Evolutionary conservation across 495 filamentous ascomycete genomes (phyloP).

Genomic region (Geoglossum glabrum): DNA sequence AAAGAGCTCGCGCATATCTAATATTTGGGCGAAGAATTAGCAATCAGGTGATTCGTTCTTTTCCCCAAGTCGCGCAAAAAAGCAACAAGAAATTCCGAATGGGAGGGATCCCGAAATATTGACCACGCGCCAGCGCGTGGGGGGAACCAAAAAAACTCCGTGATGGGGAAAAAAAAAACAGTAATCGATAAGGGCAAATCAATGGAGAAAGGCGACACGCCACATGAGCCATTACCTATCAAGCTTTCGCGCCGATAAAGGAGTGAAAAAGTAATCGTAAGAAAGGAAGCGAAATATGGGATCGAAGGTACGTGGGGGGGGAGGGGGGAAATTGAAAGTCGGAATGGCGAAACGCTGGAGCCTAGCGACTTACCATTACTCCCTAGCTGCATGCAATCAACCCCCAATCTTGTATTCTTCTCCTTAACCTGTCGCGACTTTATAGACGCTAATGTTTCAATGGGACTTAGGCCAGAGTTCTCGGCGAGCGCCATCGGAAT

Average conservation of each 20-base stretch:
- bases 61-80: not conserved
- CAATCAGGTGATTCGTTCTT: constrained; percentile 5
- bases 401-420: constrained; percentile 64
- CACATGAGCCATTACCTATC: not conserved
- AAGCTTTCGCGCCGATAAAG: not conserved
- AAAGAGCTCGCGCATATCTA: constrained; percentile 90
- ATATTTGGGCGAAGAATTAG: constrained; percentile 1
- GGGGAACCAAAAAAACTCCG: not conserved
- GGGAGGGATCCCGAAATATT: not conserved
- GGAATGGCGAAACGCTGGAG: not conserved
- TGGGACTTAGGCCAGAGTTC: constrained; percentile 90
- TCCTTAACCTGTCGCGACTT: constrained; percentile 92
- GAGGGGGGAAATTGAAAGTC: not conserved
- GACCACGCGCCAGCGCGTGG: not conserved
- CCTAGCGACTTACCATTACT: constrained; percentile 43
- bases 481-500: constrained; percentile 94
- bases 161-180: not conserved
- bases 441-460: constrained; percentile 82
- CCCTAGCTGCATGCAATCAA: constrained; percentile 93
- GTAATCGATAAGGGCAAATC: not conserved
- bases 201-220: not conserved
- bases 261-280: not conserved
- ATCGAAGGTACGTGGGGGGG: not conserved
- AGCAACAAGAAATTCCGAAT: not conserved
- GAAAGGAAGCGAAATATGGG: not conserved